Evolutionary conservation across 306 rosid species (phyloP), one percentile per base, ranked within the genome.

Genomic region (Gleditsia sinensis): DNA sequence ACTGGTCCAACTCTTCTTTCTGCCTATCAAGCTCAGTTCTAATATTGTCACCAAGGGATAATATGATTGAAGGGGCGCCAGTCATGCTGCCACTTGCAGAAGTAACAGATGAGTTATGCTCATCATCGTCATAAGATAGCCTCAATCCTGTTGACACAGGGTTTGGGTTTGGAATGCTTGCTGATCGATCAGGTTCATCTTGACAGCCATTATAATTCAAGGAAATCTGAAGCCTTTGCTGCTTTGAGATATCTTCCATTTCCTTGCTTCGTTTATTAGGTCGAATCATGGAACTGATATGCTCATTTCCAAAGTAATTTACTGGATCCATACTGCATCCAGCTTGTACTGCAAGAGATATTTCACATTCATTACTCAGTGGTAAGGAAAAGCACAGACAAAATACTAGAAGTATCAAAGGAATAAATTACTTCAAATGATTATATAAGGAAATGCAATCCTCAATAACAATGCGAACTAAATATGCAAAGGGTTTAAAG

Each of bases 141-240:
- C 94, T 85, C 71, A 94, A 87, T 56, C 98, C 98, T 16, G 97
- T 94, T 58, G 97, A 94, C 21, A 94, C 97, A 11, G 89, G 84
- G 19, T 91, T 88, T 23, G 85, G 91, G 60, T 91, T 93, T n/a
- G 86, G 92, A 82, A 91, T 85, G 80, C 87, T 86, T 27, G 87
- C 84, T 36, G 93, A 82, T 70, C 81, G 90, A 76, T 85, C 92
- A 28, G 80, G 84, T 63, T 91, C 97, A 67, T 93, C 96, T 59
- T 81, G 90, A 66, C 87, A 82, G 62, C 74, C 80, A 67, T 88
- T 86, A 77, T 91, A 91, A 63, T 91, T 88, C 79, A 87, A 85
- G 80, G 94, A 91, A 77, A 88, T 89, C 82, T 89, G 96, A 83
- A 89, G 91, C 82, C 86, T 91, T 78, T 89, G 90, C 87, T 89